Percentiles rank a stretch among this genome's conserved stretches.
These are phyloP conservation scores for Gypsophila paniculata DNA, from an alignment of 179 eudicot species.

Conservation along the genomic window DNA sequence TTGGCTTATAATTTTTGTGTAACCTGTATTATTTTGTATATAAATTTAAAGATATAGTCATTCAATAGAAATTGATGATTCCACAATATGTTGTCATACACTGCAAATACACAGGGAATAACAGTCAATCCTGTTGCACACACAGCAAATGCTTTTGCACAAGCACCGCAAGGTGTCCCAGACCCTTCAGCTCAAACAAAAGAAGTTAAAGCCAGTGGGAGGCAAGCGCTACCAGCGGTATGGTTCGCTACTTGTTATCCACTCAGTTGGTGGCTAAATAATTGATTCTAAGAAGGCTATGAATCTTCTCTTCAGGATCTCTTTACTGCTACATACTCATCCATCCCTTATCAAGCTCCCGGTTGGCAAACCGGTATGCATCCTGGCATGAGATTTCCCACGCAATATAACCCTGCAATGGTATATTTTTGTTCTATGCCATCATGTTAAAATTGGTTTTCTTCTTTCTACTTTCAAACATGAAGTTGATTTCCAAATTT, in stretches of 20 bases:
- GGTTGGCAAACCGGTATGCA: conserved; percentile 63
- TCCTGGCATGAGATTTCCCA: conserved; percentile 54
- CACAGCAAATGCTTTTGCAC: conserved; percentile 27
- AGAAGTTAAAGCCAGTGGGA: conserved; percentile 46
- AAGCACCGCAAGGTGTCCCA: conserved; percentile 31
- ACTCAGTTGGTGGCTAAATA: not conserved
- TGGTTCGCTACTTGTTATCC: conserved; percentile 15
- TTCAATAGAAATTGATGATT: not conserved
- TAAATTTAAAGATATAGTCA: not conserved
- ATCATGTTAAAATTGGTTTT: not conserved
- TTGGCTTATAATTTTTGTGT: not conserved
- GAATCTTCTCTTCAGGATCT: conserved; percentile 49
- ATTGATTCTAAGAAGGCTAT: conserved; percentile 19
- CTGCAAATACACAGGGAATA: conserved; percentile 35
- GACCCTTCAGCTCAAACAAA: conserved; percentile 25
- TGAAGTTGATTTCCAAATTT: not conserved
- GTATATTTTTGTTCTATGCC: conserved; percentile 31
- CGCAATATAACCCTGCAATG: conserved; percentile 61
- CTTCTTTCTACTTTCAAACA: not conserved
- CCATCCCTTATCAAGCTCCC: conserved; percentile 40
- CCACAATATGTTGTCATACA: conserved; percentile 22
- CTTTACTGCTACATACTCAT: conserved; percentile 59
- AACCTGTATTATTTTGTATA: not conserved
- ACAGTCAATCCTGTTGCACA: conserved; percentile 27
- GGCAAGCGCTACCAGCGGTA: conserved; percentile 78